phyloP scores from a whole-genome alignment of 2,329 filamentous ascomycete genomes.

The Pseudogymnoascus sp. region DNA sequence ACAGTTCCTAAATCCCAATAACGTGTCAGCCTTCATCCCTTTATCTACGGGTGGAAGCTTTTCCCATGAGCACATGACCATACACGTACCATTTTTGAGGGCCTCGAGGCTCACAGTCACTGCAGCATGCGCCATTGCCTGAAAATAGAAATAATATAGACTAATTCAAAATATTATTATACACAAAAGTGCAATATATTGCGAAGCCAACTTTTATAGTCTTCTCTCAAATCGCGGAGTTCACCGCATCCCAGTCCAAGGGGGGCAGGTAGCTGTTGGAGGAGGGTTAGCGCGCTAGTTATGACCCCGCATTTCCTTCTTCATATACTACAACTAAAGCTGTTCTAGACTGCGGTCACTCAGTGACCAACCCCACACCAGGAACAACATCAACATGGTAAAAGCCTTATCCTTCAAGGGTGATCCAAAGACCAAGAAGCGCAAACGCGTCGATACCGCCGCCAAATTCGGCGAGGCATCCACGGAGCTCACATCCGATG shows the following conservation, averaged over 20 bases:
- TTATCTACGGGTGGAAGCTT: not conserved
- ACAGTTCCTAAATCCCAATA: slow-evolving; percentile 46
- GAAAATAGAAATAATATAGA: not conserved
- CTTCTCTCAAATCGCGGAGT: not conserved
- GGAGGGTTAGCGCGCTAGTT: not conserved
- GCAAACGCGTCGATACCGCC: slow-evolving; percentile 58
- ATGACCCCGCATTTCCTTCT: not conserved
- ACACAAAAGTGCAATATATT: not conserved
- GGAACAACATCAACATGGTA: slow-evolving; percentile 50
- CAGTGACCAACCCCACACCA: not conserved
- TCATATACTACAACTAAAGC: not conserved
- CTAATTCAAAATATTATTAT: not conserved
- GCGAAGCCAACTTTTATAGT: not conserved
- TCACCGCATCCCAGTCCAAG: not conserved
- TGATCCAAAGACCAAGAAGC: slow-evolving; percentile 90
- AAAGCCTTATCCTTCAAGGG: slow-evolving; percentile 93
- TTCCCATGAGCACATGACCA: not conserved
- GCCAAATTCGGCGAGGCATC: slow-evolving; percentile 31
- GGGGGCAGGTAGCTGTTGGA: not conserved
- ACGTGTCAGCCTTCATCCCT: not conserved
- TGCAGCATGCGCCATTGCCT: slow-evolving; percentile 15
- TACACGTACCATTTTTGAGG: slow-evolving; percentile 43
- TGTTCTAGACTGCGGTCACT: not conserved
- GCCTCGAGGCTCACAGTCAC: slow-evolving; percentile 52
- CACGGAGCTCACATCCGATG: slow-evolving; percentile 32